Evolutionary conservation across 78 protist species (phyloP), one percentile per base, ranked within the genome.

Genomic region (Dictyostelium firmibasis): DNA sequence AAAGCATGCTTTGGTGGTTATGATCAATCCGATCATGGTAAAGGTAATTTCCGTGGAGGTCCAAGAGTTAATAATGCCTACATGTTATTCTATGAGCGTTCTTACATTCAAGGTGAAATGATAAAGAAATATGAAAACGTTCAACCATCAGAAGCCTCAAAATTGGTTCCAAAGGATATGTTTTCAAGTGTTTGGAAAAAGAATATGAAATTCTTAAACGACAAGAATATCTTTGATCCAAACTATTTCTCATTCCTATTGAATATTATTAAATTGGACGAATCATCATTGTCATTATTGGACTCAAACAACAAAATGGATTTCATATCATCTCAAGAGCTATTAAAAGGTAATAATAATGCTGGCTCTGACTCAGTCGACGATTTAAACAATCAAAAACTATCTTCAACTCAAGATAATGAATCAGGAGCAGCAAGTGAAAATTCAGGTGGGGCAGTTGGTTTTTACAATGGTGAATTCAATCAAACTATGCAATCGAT

Each of bases 181-280:
- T 53, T 35, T 11, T 25, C 38, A 8, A 23, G 50, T 7, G 95
- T 96, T 20, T 96, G 98, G 98, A 13, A 18, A 29, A 96, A 97
- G 87, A 98, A 98, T 83, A 78, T 64, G 86, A 84, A 43, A 60
- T 96, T 98, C 69, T 31, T 92, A 18, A 85, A 77, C 23, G 98
- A 98, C 20, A 84, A 86, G 43, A 72, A 96, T 50, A 53, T 97
- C 41, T 96, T 95, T 67, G 97, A 97, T 70, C 14, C n/a, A 16
- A 77, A 35, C 50, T 96, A 96, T 91, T 92, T 95, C 64, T 27
- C 8, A 4, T 96, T 96, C 35, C 7, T 95, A 8, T 33, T 31
- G 47, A 36, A 85, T 27, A 38, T 84, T 0, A 23, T 96, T 4
- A 60, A 29, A 47, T 62, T 96, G 25, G 35, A 60, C 29, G 85